Evolutionary conservation across 345 rosid genomes (phyloP), one percentile per base, ranked within the genome.

Genomic region (Aquilaria sinensis): DNA sequence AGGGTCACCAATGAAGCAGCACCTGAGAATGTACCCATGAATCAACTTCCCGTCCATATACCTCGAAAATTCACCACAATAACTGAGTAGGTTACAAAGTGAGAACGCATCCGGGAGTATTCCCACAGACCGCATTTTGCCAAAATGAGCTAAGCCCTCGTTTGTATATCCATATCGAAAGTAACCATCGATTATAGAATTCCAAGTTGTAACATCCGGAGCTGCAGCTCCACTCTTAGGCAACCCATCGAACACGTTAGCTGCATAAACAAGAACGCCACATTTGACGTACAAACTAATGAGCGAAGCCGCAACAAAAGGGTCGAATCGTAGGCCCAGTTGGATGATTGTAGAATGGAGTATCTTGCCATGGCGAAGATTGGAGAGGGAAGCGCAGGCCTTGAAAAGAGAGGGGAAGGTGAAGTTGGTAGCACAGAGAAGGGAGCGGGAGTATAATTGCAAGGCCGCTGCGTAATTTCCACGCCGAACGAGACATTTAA

Each of bases 91-190:
- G 33, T 71, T 80, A 56, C 82, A 81, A 59, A 88, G 70, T 8
- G 95, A 75, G 76, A 76, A 87, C 29, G 73, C 87, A 78, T 90
- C 95, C 63, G 96, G 89, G 62, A 75, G 78, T 12, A 84, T 65
- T 11, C 89, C 85, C 34, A 72, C 31, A 59, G 16, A 66, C 32
- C 72, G 83, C 97, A 90, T 85, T 37, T 76, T 68, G 12, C 77
- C 49, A 77, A 90, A 88, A 62, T 67, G 72, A 67, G 15, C 63
- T 3, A 79, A 15, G 51, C 91, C 96, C 68, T 82, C 80, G 13
- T 62, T 58, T 33, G 65, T 51, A 43, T 53, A 63, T 4, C 86
- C 72, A 70, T 72, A 78, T 60, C 77, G 79, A 31, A 86, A 75
- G 66, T 72, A 80, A 64, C 89, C 96, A 67, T 83, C 83, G 49